Evolutionary conservation across 2,329 filamentous ascomycete genomes (phyloP).

Genomic region (Calonectria pseudoturangicola): DNA sequence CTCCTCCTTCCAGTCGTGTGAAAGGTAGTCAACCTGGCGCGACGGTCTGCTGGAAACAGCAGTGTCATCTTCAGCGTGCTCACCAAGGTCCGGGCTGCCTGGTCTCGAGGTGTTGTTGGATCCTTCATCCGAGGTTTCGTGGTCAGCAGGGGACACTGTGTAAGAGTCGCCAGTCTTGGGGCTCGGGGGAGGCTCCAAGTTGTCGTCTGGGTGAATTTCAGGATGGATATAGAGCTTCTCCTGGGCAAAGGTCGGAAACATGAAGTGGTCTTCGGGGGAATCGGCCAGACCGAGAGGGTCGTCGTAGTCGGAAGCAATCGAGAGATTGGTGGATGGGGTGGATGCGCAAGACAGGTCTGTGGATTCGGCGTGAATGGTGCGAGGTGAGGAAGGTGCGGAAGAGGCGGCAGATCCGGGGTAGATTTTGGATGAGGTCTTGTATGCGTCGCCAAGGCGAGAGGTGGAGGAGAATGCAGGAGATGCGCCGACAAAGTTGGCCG

Average conservation of each 20-base stretch:
- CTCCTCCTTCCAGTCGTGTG: constrained; percentile 94
- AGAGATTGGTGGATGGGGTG: constrained; percentile 78
- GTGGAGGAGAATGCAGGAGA: constrained; percentile 66
- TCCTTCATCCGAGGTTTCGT: constrained; percentile 66
- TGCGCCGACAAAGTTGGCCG: constrained; percentile 71
- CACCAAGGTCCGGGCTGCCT: constrained; percentile 72
- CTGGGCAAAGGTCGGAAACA: constrained; percentile 67
- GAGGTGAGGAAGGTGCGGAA: constrained; percentile 75
- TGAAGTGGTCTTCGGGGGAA: constrained; percentile 67
- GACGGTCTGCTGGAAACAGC: constrained; percentile 84
- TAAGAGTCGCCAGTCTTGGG: constrained; percentile 71
- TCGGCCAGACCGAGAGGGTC: constrained; percentile 67
- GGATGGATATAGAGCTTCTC: constrained; percentile 65
- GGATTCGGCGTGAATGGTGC: constrained; percentile 70
- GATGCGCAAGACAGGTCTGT: constrained; percentile 76
- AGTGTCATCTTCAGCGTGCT: constrained; percentile 86
- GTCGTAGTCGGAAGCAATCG: constrained; percentile 75
- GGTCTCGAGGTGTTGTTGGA: constrained; percentile 70
- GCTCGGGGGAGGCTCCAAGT: constrained; percentile 70
- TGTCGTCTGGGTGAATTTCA: constrained; percentile 59
- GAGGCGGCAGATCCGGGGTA: constrained; percentile 70
- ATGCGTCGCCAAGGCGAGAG: constrained; percentile 69
- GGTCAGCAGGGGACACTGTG: constrained; percentile 72
- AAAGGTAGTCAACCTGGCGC: constrained; percentile 95
- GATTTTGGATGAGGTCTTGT: constrained; percentile 63